Evolutionary conservation across 768 basidiomycete species (phyloP).

Genomic region (Termitomyces sp.): DNA sequence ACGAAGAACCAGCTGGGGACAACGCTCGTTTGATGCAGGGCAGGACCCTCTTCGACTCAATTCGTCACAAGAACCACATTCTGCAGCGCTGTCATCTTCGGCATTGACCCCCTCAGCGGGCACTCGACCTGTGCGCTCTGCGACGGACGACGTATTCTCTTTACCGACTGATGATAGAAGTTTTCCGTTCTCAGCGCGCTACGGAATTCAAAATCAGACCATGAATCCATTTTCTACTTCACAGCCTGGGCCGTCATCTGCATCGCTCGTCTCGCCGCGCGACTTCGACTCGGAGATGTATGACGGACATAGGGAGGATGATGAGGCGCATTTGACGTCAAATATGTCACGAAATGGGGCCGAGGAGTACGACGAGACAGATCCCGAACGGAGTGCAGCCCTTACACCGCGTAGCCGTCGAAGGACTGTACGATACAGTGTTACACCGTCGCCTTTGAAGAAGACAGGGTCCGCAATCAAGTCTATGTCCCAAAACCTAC

Average conservation of each 20-base stretch:
- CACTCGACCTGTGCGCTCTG: conserved; percentile 22
- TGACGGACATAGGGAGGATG: conserved; percentile 50
- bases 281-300: conserved; percentile 33
- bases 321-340: conserved; percentile 55
- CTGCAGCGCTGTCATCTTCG: conserved; percentile 19
- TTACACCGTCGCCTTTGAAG: conserved; percentile 56
- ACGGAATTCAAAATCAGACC: conserved; percentile 31
- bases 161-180: conserved; percentile 37
- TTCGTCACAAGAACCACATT: conserved; percentile 22
- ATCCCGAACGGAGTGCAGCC: conserved; percentile 50
- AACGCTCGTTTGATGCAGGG: conserved; percentile 38
- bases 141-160: conserved; percentile 49
- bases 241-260: conserved; percentile 48
- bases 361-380: conserved; percentile 32
- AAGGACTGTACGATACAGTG: conserved; percentile 50
- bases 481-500: conserved; percentile 53
- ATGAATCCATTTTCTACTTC: conserved; percentile 39
- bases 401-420: conserved; percentile 38
- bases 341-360: conserved; percentile 42
- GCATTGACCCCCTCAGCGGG: conserved; percentile 15
- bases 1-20: conserved; percentile 60
- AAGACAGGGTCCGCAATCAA: conserved; percentile 60
- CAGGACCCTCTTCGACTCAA: conserved; percentile 49
- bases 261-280: conserved; percentile 44
- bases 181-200: conserved; percentile 33